phyloP scores from a whole-genome alignment of 768 basidiomycete species.

The Agrocybe pediades region DNA sequence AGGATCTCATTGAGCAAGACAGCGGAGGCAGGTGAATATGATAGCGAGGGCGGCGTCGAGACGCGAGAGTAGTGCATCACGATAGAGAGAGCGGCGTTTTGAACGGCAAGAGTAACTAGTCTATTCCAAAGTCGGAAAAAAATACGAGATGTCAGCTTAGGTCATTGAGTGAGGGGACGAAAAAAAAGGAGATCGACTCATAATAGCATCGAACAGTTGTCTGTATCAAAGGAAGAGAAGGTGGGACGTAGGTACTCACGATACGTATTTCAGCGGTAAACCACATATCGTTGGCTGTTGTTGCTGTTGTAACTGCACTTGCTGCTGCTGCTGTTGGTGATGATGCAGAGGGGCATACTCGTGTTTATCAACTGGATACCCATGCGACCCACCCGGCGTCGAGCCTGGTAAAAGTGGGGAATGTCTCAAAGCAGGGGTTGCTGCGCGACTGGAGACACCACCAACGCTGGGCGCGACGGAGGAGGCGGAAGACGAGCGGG shows the following conservation, averaged over 20 bases:
- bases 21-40: slow-evolving; percentile 93
- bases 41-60: slow-evolving; percentile 70
- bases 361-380: slow-evolving; percentile 40
- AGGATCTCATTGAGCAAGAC: slow-evolving; percentile 94
- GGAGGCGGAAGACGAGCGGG: slow-evolving; percentile 48
- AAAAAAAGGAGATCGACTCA: background rate
- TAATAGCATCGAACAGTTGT: background rate
- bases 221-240: background rate
- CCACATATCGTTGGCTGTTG: slow-evolving; percentile 61
- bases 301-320: slow-evolving; percentile 30
- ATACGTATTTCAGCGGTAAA: slow-evolving; percentile 78
- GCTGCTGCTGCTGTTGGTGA: slow-evolving; percentile 29
- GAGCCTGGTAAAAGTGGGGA: slow-evolving; percentile 56
- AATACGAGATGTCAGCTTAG: background rate
- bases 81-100: slow-evolving; percentile 94
- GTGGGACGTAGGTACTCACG: no score
- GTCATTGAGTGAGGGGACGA: background rate
- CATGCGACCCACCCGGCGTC: slow-evolving; percentile 23
- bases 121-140: slow-evolving; percentile 32
- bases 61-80: slow-evolving; percentile 99
- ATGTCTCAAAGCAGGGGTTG: slow-evolving; percentile 38
- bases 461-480: slow-evolving; percentile 36
- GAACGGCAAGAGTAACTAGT: slow-evolving; percentile 85
- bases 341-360: slow-evolving; percentile 25
- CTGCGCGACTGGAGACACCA: slow-evolving; percentile 26